A percentile compares a stretch with the other conserved stretches of the same genome.
These are phyloP conservation scores for Sporisorium sorghi DNA, from an alignment of 1,284 basidiomycete species.

Conservation along the genomic window DNA sequence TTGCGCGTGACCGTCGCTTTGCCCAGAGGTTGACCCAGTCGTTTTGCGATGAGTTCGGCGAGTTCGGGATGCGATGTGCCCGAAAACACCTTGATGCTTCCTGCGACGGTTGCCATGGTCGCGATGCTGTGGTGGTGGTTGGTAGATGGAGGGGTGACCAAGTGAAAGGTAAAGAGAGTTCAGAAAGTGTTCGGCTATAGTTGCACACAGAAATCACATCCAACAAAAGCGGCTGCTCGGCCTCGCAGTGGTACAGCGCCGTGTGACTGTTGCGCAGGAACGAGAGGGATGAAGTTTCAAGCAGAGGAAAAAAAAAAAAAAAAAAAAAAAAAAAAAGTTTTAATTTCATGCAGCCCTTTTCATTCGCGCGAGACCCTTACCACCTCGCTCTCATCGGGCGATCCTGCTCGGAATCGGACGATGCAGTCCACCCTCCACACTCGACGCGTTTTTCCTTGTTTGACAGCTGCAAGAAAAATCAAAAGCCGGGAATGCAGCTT, in stretches of 20 bases:
- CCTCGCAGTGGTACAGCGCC: neutral
- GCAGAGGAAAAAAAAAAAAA: constrained; percentile 9
- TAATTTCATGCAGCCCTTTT: constrained; percentile 11
- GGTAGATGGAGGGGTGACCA: constrained; percentile 18
- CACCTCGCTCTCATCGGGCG: neutral
- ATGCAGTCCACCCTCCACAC: constrained; percentile 29
- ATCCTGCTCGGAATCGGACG: constrained; percentile 1
- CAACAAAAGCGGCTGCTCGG: neutral
- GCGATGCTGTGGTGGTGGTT: neutral
- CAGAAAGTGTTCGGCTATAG: no score
- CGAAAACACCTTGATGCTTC: constrained; percentile 53
- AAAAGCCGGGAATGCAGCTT: no score
- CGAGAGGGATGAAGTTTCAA: neutral
- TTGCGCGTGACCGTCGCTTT: constrained; percentile 82
- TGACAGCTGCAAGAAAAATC: constrained; percentile 31
- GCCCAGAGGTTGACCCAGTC: constrained; percentile 65
- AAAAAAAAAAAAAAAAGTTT: constrained; percentile 14
- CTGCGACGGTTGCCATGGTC: constrained; percentile 29
- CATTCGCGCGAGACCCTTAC: constrained; percentile 9
- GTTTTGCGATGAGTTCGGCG: constrained; percentile 90
- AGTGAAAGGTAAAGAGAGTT: constrained; percentile 32
- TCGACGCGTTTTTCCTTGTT: constrained; percentile 2
- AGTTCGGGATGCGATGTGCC: constrained; percentile 83
- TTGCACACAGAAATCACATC: no score
- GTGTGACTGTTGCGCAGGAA: neutral